Evolutionary conservation across 257 asterid genomes (phyloP).

Genomic region (Penstemon newberryi): DNA sequence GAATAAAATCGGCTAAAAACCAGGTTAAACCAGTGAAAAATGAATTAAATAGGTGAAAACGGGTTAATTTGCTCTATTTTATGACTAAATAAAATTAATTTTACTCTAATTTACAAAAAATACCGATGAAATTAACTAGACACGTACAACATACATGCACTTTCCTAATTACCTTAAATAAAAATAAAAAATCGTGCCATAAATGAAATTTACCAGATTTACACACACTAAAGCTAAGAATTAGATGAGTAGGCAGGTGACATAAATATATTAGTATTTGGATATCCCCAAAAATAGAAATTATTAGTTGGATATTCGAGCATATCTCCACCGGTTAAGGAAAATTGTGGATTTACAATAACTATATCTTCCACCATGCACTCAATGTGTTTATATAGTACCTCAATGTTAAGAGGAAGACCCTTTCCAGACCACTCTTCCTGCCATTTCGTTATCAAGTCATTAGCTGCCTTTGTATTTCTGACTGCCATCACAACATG

Average conservation of each 20-base stretch:
- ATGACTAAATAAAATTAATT: no score
- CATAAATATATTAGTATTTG: neutral
- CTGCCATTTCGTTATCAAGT: constrained; percentile 78
- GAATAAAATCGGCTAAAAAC: no score
- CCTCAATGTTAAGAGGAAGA: constrained; percentile 91
- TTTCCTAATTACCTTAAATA: neutral
- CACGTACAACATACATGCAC: no score
- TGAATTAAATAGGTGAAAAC: no score
- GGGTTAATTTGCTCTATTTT: no score
- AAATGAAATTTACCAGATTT: constrained; percentile 7
- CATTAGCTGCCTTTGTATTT: constrained; percentile 69
- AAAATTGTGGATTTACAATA: neutral
- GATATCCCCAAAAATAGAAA: neutral
- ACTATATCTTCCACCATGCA: constrained; percentile 3
- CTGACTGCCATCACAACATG: constrained; percentile 98
- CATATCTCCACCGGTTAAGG: neutral
- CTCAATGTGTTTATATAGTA: constrained; percentile 25
- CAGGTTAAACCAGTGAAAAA: no score
- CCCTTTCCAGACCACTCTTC: constrained; percentile 82
- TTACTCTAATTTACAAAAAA: no score
- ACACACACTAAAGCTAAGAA: neutral
- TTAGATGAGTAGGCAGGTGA: neutral
- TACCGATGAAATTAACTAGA: no score
- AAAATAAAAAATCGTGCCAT: neutral
- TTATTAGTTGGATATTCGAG: neutral